Base-by-base conservation (phyloP, 139 green algal genomes). In the Dunaliella primolecta region DNA sequence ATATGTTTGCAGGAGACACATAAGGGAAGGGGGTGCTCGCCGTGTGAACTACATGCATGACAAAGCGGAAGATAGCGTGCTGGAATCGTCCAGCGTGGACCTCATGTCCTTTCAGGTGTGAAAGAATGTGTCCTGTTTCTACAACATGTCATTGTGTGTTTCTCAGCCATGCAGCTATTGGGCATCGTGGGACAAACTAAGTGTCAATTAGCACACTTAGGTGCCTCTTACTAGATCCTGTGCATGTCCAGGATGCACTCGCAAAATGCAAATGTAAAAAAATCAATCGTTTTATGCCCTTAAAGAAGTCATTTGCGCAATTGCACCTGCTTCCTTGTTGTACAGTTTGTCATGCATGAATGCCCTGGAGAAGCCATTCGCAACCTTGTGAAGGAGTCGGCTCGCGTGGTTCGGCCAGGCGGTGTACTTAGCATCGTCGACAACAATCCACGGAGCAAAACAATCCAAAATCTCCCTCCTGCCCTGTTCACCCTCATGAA, bases 301-400 rank as follows among this genome's bases (percentile, higher is more conserved):
- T n/a, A n/a, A n/a, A n/a, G n/a, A n/a, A n/a, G n/a, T n/a, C n/a
- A n/a, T n/a, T n/a, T n/a, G n/a, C n/a, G n/a, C n/a, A n/a, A n/a
- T n/a, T n/a, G n/a, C n/a, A n/a, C n/a, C n/a, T n/a, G n/a, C n/a
- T n/a, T n/a, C n/a, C n/a, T n/a, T n/a, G n/a, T n/a, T n/a, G n/a
- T n/a, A n/a, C 87, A 92, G 57, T 98, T 97, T 85, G 89, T 98
- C 29, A 89, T 93, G 0, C 96, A 98, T 86, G 96, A 98, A 92
- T 95, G 92, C 84, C 96, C 95, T 29, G 88, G 38, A 78, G 32
- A 35, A 20, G 85, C 89, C 71, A 93, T 91, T 31, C 15, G 33
- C 11, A 84, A 70, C 3, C 89, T 97, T 37, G 38, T 96, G 1
- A 31, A 30, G 2, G 94, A 97, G 89, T 89, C 90, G 21, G n/a